Evolutionary conservation across 495 filamentous ascomycete genomes (phyloP).

Genomic region (Amorphotheca resinae): DNA sequence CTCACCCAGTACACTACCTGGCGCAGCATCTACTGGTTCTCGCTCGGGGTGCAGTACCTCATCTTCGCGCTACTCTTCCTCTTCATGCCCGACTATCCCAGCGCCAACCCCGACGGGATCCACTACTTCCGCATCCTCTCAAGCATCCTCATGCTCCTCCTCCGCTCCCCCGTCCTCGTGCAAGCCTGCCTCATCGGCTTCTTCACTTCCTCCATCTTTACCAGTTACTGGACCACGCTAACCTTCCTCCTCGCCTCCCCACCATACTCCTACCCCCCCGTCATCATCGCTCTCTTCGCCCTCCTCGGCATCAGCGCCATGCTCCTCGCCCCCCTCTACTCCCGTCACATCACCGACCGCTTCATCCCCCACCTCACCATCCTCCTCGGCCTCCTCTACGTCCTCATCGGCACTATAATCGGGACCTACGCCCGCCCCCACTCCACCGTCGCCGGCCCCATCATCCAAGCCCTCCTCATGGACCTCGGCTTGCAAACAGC

Average conservation of each 20-base stretch:
- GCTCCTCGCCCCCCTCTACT: constrained; percentile 51
- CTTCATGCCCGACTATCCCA: constrained; percentile 73
- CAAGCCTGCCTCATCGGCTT: constrained; percentile 49
- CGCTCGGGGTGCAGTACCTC: constrained; percentile 58
- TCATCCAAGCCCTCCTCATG: constrained; percentile 59
- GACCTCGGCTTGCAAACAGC: constrained; percentile 65
- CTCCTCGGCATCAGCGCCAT: constrained; percentile 64
- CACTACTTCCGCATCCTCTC: constrained; percentile 57
- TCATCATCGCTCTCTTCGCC: constrained; percentile 66
- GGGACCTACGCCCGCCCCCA: constrained; percentile 54
- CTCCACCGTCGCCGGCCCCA: constrained; percentile 56
- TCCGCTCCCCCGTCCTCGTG: constrained; percentile 52
- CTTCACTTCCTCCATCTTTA: constrained; percentile 45
- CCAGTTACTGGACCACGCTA: constrained; percentile 71
- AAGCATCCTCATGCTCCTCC: constrained; percentile 46
- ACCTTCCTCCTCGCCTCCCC: constrained; percentile 60
- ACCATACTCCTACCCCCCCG: constrained; percentile 55
- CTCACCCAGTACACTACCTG: constrained; percentile 58
- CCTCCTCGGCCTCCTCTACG: constrained; percentile 44
- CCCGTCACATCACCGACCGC: constrained; percentile 55
- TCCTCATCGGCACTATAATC: constrained; percentile 49
- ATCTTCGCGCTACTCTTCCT: constrained; percentile 54
- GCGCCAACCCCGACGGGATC: constrained; percentile 49
- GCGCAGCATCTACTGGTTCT: constrained; percentile 73
- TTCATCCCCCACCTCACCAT: constrained; percentile 55